Conservation (phyloP, 495 filamentous ascomycete genomes). For the Baudoinia panamericana region DNA sequence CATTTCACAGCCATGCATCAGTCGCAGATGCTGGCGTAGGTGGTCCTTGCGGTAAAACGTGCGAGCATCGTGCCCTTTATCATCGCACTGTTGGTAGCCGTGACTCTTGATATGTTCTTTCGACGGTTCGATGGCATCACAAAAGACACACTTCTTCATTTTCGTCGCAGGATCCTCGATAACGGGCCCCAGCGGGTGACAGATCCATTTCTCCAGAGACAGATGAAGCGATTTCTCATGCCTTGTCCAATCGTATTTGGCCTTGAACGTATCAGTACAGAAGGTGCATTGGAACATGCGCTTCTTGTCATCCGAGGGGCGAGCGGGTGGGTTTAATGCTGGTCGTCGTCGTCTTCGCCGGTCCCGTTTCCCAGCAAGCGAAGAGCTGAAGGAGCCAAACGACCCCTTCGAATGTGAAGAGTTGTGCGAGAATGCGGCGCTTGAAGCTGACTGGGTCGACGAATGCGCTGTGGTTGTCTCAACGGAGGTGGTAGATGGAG, state of each 20-base stretch:
- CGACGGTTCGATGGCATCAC: conserved; percentile 44
- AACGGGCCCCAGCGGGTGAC: conserved; percentile 33
- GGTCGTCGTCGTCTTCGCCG: conserved; percentile 57
- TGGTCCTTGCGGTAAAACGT: conserved; percentile 81
- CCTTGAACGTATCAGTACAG: conserved; percentile 66
- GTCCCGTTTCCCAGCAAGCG: conserved; percentile 47
- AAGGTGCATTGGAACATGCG: conserved; percentile 69
- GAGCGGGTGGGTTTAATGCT: conserved; percentile 35
- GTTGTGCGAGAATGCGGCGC: conserved; percentile 38
- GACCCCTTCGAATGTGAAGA: conserved; percentile 54
- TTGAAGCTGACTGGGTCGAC: conserved; percentile 9
- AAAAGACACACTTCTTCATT: conserved; percentile 52
- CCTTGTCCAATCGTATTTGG: conserved; percentile 73
- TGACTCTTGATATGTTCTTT: conserved; percentile 54
- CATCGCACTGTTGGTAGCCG: conserved; percentile 56
- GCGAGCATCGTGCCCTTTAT: conserved; percentile 48
- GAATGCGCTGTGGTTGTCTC: conserved; percentile 36
- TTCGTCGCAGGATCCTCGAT: conserved; percentile 33
- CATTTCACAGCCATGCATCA: conserved; percentile 58
- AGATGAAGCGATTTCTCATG: conserved; percentile 75
- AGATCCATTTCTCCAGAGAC: conserved; percentile 61
- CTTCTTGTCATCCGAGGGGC: conserved; percentile 31
- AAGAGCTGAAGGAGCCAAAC: conserved; percentile 44
- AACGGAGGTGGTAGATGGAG: conserved; percentile 58
- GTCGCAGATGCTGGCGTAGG: conserved; percentile 63